Evolutionary conservation across 345 rosid species (phyloP).

Genomic region (Arabis alpina): DNA sequence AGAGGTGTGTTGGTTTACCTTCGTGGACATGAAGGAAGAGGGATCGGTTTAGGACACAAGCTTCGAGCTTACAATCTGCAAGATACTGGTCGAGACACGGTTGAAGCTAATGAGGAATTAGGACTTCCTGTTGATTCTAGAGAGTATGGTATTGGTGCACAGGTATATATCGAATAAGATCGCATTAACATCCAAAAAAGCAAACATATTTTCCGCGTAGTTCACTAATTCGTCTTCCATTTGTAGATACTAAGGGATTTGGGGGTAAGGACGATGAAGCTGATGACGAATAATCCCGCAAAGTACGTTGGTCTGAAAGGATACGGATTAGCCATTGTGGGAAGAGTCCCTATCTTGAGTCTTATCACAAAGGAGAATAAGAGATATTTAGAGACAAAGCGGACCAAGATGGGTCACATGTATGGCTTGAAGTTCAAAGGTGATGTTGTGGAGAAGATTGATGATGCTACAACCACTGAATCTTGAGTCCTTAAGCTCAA

Average conservation of each 20-base stretch:
- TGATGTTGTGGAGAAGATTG: constrained; percentile 34
- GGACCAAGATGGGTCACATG: constrained; percentile 77
- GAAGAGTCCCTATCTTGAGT: constrained; percentile 73
- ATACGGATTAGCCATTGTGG: constrained; percentile 68
- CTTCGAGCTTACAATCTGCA: constrained; percentile 89
- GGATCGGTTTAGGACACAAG: constrained; percentile 90
- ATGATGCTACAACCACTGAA: constrained; percentile 12
- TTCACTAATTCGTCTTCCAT: neutral
- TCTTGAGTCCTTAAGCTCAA: constrained; percentile 10
- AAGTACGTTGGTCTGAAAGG: constrained; percentile 83
- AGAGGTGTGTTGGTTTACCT: constrained; percentile 78
- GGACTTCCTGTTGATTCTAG: constrained; percentile 95
- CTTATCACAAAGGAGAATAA: constrained; percentile 71
- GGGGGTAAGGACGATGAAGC: constrained; percentile 83
- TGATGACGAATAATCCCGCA: constrained; percentile 92
- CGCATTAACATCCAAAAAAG: neutral
- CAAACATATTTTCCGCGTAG: neutral
- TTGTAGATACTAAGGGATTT: constrained; percentile 73
- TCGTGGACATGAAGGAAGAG: constrained; percentile 92
- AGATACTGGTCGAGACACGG: constrained; percentile 84
- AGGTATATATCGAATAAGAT: constrained; percentile 57
- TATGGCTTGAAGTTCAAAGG: constrained; percentile 56
- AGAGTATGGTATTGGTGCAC: constrained; percentile 96
- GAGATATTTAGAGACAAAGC: constrained; percentile 77
- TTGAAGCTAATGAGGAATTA: constrained; percentile 89